A percentile compares a stretch with the other conserved stretches of the same genome.
Conservation (phyloP, 1,139 yeast genomes). For the Lodderomyces theae region DNA sequence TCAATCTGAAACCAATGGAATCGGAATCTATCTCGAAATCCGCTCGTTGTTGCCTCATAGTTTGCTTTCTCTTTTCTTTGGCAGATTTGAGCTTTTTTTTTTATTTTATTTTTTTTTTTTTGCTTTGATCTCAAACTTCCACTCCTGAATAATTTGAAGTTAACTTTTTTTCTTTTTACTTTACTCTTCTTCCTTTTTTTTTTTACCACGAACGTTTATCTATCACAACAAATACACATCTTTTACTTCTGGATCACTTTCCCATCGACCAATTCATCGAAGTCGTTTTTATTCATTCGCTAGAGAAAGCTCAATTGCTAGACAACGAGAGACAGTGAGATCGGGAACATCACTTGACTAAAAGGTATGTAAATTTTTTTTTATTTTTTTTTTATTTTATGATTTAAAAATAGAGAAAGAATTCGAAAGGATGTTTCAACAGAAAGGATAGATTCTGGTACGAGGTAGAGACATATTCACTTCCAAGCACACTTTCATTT, state of each 20-base stretch:
- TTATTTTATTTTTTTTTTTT: neutral
- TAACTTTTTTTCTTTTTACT: neutral
- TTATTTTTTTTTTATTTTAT: no score
- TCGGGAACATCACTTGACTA: neutral
- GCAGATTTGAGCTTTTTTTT: neutral
- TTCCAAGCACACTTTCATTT: no score
- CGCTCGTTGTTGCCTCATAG: neutral
- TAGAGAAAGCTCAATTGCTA: neutral
- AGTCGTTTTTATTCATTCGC: conserved; percentile 2
- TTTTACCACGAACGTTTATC: neutral
- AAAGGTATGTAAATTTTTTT: neutral
- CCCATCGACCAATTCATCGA: neutral
- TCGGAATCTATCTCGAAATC: neutral
- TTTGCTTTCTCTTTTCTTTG: neutral
- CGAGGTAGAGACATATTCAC: no score
- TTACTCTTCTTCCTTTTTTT: neutral
- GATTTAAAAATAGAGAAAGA: neutral
- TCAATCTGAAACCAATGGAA: neutral
- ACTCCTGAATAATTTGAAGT: no score
- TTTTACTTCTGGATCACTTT: neutral
- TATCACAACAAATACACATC: neutral
- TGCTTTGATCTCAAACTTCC: neutral
- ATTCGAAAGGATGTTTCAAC: neutral
- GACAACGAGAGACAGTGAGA: conserved; percentile 3
- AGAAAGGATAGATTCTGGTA: no score